A percentile compares a stretch with the other conserved stretches of the same genome.
phyloP scores from a whole-genome alignment of 2,329 filamentous ascomycete genomes.

The Myriosclerotinia curreyana region DNA sequence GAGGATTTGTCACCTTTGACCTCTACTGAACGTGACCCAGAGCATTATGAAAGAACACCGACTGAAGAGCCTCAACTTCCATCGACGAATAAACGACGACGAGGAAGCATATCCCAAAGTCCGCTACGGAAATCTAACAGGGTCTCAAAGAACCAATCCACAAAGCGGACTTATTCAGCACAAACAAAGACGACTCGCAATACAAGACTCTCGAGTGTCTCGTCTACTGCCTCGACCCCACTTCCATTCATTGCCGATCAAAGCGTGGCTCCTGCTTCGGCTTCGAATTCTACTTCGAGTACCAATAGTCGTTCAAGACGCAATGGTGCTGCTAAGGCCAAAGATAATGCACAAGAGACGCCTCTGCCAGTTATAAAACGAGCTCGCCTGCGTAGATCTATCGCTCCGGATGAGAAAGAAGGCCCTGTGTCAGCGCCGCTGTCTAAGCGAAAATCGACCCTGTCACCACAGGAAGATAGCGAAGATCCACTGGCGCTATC shows the following conservation, averaged over 20 bases:
- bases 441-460: slow-evolving; percentile 30
- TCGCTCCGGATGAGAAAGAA: slow-evolving; percentile 4
- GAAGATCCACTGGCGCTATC: slow-evolving; percentile 32
- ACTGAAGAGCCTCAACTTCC: background rate
- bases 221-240: slow-evolving; percentile 3
- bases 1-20: background rate
- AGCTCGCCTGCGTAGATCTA: background rate
- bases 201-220: background rate
- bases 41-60: background rate
- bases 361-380: slow-evolving; percentile 11
- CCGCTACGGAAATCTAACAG: slow-evolving; percentile 17
- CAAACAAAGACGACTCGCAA: background rate
- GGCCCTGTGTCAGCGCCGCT: slow-evolving; percentile 20
- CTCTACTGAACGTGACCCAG: background rate
- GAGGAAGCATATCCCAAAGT: background rate
- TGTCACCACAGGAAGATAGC: slow-evolving; percentile 25
- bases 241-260: slow-evolving; percentile 9
- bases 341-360: background rate
- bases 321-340: background rate
- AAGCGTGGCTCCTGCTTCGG: background rate
- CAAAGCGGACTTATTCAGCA: background rate
- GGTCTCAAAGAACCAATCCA: slow-evolving; percentile 8
- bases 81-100: background rate
- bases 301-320: background rate
- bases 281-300: background rate